phyloP scores from a whole-genome alignment of 352 stramenopile species.

The Globisporangium sylvaticum region DNA sequence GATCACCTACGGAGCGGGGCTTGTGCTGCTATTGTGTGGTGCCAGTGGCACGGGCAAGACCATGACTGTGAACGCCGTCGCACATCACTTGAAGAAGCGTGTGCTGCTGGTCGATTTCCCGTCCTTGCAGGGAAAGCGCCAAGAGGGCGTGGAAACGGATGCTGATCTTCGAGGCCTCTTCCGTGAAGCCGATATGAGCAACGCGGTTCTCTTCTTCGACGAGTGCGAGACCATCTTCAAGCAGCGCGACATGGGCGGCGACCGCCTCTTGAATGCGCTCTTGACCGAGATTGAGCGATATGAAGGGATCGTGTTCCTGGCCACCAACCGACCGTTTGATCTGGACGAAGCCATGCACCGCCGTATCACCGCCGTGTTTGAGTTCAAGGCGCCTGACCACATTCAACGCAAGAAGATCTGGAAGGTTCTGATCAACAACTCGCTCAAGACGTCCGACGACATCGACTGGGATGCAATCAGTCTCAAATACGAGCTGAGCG shows the following conservation, averaged over 20 bases:
- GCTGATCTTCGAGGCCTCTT: constrained; percentile 82
- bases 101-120: constrained; percentile 88
- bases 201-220: constrained; percentile 88
- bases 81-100: constrained; percentile 81
- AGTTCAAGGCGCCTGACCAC: constrained; percentile 84
- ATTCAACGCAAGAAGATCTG: constrained; percentile 84
- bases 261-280: constrained; percentile 78
- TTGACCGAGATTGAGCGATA: constrained; percentile 88
- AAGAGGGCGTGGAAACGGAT: constrained; percentile 72
- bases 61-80: constrained; percentile 88
- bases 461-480: constrained; percentile 84
- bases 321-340: constrained; percentile 86
- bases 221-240: constrained; percentile 89
- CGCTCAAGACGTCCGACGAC: constrained; percentile 48
- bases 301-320: constrained; percentile 87
- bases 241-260: constrained; percentile 74
- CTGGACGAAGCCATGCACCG: constrained; percentile 89
- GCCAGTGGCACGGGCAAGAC: constrained; percentile 89
- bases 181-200: constrained; percentile 87
- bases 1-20: constrained; percentile 72
- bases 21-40: constrained; percentile 79
- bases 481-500: constrained; percentile 87
- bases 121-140: constrained; percentile 75
- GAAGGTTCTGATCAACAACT: constrained; percentile 59
- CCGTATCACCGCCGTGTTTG: constrained; percentile 85